phyloP scores from a whole-genome alignment of 768 basidiomycete species.

The Trametes gibbosa region DNA sequence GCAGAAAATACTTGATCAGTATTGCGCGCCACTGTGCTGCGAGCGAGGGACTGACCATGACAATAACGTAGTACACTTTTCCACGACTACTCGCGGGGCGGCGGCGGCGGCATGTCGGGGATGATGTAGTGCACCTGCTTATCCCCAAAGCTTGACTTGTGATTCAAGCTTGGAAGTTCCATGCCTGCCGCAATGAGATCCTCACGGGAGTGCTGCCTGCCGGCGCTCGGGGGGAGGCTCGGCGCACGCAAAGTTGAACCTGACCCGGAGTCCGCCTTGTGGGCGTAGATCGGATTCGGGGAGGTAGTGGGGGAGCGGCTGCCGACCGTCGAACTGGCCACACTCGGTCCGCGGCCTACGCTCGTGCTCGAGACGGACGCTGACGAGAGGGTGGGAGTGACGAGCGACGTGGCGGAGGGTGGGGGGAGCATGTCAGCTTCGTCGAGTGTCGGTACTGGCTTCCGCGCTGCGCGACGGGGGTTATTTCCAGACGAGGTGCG shows the following conservation, averaged over 20 bases:
- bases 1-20: background rate
- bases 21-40: background rate
- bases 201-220: constrained; percentile 21
- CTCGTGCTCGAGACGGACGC: background rate
- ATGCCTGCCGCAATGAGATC: constrained; percentile 21
- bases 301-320: background rate
- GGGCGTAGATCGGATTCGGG: constrained; percentile 7
- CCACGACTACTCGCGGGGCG: constrained; percentile 2
- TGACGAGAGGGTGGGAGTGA: background rate
- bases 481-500: constrained; percentile 13
- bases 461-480: constrained; percentile 19
- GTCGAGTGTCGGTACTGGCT: constrained; percentile 24
- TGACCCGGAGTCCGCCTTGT: constrained; percentile 13
- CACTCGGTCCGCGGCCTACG: background rate
- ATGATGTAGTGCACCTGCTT: constrained; percentile 30
- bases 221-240: constrained; percentile 1
- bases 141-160: constrained; percentile 32
- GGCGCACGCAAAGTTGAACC: constrained; percentile 17
- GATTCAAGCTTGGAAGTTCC: constrained; percentile 23
- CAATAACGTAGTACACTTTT: constrained; percentile 14
- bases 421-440: constrained; percentile 1
- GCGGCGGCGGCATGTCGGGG: constrained; percentile 28
- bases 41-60: constrained; percentile 1
- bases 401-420: background rate
- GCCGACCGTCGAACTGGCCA: background rate